phyloP scores from a whole-genome alignment of 331 rosid genomes.

The Prunus yedoensis region DNA sequence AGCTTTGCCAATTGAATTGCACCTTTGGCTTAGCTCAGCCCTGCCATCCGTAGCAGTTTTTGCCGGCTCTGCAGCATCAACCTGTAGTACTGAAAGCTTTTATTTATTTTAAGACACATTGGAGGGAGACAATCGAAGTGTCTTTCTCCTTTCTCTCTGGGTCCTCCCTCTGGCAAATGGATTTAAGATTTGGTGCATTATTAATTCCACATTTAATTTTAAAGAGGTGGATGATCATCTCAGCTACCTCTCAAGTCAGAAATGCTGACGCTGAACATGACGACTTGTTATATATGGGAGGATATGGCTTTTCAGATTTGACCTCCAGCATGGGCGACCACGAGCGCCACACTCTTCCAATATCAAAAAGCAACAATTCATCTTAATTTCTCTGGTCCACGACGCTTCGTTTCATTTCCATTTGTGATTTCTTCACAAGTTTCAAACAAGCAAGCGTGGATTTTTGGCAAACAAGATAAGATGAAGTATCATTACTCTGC shows the following conservation, averaged over 20 bases:
- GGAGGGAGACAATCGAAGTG: not conserved
- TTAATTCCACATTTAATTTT: not conserved
- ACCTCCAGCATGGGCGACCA: conserved; percentile 25
- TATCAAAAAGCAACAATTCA: no score
- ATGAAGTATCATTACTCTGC: no score
- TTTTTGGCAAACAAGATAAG: no score
- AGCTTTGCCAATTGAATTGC: not conserved
- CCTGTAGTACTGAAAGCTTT: no score
- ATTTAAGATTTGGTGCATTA: conserved; percentile 15
- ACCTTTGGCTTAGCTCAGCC: not conserved
- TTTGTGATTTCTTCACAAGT: no score
- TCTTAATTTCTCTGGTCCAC: no score
- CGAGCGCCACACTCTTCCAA: not conserved
- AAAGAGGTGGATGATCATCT: no score
- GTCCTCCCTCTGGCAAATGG: conserved; percentile 4
- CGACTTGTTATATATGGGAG: conserved; percentile 3
- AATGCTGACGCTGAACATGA: conserved; percentile 27
- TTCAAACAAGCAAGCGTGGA: no score
- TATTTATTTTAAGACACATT: not conserved
- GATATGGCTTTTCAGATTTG: conserved; percentile 13
- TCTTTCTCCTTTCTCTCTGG: not conserved
- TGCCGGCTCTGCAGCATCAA: not conserved
- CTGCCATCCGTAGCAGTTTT: not conserved
- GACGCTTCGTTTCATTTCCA: no score
- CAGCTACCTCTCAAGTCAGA: not conserved